phyloP scores from a whole-genome alignment of 2,329 filamentous ascomycete genomes.

The Beauveria caledonica region DNA sequence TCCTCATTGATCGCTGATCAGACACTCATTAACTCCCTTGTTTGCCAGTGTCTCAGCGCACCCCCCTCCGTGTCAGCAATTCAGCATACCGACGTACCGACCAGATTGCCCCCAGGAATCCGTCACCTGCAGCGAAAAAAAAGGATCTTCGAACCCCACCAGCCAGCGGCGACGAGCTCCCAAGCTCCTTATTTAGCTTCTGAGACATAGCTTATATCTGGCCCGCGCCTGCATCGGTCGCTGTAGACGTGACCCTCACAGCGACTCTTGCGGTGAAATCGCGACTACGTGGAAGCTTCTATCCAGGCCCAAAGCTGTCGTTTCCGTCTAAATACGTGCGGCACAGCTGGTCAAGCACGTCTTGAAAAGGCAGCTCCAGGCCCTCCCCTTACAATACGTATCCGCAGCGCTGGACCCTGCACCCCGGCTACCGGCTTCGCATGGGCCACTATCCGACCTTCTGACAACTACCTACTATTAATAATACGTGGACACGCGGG shows the following conservation, averaged over 20 bases:
- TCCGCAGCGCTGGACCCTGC: neutral
- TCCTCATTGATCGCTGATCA: neutral
- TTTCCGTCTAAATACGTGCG: neutral
- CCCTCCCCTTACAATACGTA: neutral
- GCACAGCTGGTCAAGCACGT: neutral
- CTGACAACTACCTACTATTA: neutral
- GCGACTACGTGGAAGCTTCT: neutral
- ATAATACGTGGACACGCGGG: neutral
- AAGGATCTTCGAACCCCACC: neutral
- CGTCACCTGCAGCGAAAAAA: neutral
- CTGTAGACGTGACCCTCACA: neutral
- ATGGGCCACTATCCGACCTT: neutral
- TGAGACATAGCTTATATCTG: constrained; percentile 7
- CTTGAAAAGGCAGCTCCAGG: neutral
- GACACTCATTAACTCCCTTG: neutral
- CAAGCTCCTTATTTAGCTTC: neutral
- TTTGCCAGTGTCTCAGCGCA: neutral
- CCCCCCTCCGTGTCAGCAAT: neutral
- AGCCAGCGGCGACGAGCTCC: neutral
- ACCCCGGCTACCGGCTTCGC: neutral
- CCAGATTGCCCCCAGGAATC: neutral
- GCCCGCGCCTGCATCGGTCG: neutral
- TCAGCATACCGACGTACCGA: neutral
- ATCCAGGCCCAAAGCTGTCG: neutral
- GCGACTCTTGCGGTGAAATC: neutral